Conservation (phyloP, 139 green algal genomes). For the Tetratostichococcus sp. region DNA sequence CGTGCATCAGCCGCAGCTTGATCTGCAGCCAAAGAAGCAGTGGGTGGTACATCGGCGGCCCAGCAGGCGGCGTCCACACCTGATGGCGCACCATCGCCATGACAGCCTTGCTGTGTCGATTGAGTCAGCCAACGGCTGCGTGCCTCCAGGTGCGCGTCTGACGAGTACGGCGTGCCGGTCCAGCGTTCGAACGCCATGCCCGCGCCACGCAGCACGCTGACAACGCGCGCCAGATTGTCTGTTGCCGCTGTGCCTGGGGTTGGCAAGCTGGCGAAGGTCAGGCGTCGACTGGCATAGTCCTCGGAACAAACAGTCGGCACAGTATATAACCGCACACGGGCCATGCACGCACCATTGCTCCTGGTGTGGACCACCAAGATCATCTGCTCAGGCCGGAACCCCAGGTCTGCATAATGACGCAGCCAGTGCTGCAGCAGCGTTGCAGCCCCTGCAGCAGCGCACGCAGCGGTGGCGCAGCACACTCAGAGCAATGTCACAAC, state of each 20-base stretch:
- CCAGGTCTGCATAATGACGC: neutral
- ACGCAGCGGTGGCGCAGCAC: too few species aligned
- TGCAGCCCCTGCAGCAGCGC: neutral
- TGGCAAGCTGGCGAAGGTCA: too few species aligned
- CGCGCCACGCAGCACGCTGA: neutral
- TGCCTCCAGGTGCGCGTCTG: conserved; percentile 11
- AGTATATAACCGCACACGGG: too few species aligned
- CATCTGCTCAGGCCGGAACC: neutral
- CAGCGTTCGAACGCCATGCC: neutral
- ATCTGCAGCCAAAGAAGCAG: neutral
- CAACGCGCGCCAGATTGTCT: neutral
- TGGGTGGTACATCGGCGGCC: neutral
- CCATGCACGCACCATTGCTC: too few species aligned
- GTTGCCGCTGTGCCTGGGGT: neutral
- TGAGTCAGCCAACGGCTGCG: neutral
- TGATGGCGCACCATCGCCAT: too few species aligned
- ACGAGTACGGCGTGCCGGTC: conserved; percentile 3
- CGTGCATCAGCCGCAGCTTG: conserved; percentile 8
- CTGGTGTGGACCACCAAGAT: conserved; percentile 2
- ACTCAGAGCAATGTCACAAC: too few species aligned
- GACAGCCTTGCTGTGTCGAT: too few species aligned
- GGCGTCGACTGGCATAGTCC: too few species aligned
- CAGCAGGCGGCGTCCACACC: too few species aligned
- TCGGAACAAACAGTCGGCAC: too few species aligned
- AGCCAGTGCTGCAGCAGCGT: conserved; percentile 16